Base-by-base conservation (phyloP, 2,329 filamentous ascomycete species). In the Alternaria sp. region DNA sequence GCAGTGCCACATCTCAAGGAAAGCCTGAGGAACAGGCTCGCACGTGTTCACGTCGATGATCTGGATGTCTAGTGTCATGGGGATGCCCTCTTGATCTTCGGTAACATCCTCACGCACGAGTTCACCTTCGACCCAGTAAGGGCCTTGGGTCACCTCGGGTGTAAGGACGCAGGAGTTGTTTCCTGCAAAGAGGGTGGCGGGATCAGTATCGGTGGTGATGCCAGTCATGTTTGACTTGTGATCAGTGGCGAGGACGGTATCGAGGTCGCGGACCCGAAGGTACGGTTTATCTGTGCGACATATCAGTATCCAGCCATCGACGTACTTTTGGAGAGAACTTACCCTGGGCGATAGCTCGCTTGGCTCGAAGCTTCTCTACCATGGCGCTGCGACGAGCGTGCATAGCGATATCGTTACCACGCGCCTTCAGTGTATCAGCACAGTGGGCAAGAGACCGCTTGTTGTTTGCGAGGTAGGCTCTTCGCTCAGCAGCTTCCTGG, bases 21-120 rank as follows among this genome's bases (percentile, higher is more conserved):
- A 84, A 11, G 81, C 80, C 53, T 83, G 74, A 2, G 82, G 67
- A 1, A 87, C 80, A 8, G 83, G 82, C 69, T 86, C 77, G 76
- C 86, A 88, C 4, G 85, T 87, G 47, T 82, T 78, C 36, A 85
- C 80, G 63, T 88, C 85, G 56, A 87, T 81, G 58, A 88, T 79
- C 73, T 87, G 85, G 64, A 85, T 81, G 67, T 86, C 85, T 11
- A 87, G 73, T 4, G 81, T 81, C 40, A 87, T 73, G 21, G 81
- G 80, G 23, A 88, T 78, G 51, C 86, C 86, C 9, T 69, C 64
- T 70, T 87, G 80, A 13, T 77, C 76, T 47, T 86, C 84, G 15
- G 77, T 80, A 40, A 88, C 74, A 66, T 88, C 77, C 28, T 79
- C 66, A 25, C 86, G 82, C 61, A 88, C 73, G 54, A 82, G 80